A percentile compares a stretch with the other conserved stretches of the same genome.
These are phyloP conservation scores for Clavaria fumosa DNA, from an alignment of 768 basidiomycete genomes.

Conservation along the genomic window DNA sequence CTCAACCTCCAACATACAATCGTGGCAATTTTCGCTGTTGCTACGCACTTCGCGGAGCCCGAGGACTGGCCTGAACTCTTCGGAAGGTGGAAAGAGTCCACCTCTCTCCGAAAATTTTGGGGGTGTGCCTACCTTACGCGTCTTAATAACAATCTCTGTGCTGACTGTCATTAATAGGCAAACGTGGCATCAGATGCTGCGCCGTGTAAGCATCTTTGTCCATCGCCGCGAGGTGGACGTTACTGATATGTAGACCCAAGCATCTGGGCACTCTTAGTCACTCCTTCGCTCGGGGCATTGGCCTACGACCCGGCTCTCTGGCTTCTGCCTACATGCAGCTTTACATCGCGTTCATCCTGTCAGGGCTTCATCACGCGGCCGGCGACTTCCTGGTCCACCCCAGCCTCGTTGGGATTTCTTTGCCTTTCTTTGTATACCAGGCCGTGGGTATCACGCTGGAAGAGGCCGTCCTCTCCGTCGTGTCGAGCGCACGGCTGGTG, in stretches of 20 bases:
- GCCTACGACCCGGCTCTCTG: conserved; percentile 14
- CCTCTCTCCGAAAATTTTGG: conserved; percentile 26
- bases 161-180: conserved; percentile 11
- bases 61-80: conserved; percentile 26
- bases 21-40: conserved; percentile 14
- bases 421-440: conserved; percentile 23
- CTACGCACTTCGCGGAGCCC: conserved; percentile 16
- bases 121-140: conserved; percentile 17
- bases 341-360: conserved; percentile 20
- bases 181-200: conserved; percentile 25
- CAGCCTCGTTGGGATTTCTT: conserved; percentile 13
- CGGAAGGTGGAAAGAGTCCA: conserved; percentile 19
- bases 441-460: conserved; percentile 20
- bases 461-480: conserved; percentile 10
- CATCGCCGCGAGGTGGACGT: neutral
- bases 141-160: neutral
- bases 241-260: conserved; percentile 9
- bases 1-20: conserved; percentile 6
- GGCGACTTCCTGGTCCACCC: conserved; percentile 21
- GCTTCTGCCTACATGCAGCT: conserved; percentile 19
- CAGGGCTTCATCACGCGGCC: conserved; percentile 19
- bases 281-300: conserved; percentile 13
- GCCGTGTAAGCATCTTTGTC: conserved; percentile 17
- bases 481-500: conserved; percentile 5
- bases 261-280: conserved; percentile 16